Evolutionary conservation across 2,329 filamentous ascomycete species (phyloP), one percentile per base, ranked within the genome.

Genomic region (Ophiocordyceps sinensis): DNA sequence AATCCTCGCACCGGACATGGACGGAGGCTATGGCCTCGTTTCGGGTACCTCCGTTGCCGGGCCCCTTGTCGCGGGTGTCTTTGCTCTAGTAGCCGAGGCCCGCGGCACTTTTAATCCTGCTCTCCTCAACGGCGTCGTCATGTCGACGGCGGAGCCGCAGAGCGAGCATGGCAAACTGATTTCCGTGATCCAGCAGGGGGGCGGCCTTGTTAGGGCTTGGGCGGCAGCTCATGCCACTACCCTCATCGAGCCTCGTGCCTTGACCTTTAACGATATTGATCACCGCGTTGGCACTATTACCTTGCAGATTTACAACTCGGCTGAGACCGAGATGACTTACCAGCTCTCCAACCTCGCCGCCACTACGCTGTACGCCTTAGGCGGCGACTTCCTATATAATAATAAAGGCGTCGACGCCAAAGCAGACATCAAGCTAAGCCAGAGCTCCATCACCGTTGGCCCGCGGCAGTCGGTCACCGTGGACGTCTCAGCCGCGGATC

Each of bases 221-320:
- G 40, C 42, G 11, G 44, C 44, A 8, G 40, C 40, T 7, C 36
- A 40, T 21, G 34, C 34, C 6, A 44, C 40, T 5, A 46, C 40
- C 2, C 28, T 40, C 13, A 29, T 46, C 21, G 28, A 46, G 14
- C 44, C 44, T 9, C 31, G 14, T 19, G 19, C 13, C 21, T 38
- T 46, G 14, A 28, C 9, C 12, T 46, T 46, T 28, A 46, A 44
- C 38, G 44, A 46, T 23, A 40, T 42, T 3, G 38, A 42, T n/a
- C 17, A 44, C 31, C 41, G 43, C 8, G 23, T 32, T 10, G 12
- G 3, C 12, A 23, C 38, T 3, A 23, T 45, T 15, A n/a, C 23
- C 13, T 13, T 45, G 13, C n/a, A 10, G n/a, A 38, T 45, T 23
- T 23, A 19, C 5, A 45, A 45, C 21, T 12, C 15, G 4, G 40